Evolutionary conservation across 2,329 filamentous ascomycete species (phyloP).

Genomic region (Trichoderma koningii): DNA sequence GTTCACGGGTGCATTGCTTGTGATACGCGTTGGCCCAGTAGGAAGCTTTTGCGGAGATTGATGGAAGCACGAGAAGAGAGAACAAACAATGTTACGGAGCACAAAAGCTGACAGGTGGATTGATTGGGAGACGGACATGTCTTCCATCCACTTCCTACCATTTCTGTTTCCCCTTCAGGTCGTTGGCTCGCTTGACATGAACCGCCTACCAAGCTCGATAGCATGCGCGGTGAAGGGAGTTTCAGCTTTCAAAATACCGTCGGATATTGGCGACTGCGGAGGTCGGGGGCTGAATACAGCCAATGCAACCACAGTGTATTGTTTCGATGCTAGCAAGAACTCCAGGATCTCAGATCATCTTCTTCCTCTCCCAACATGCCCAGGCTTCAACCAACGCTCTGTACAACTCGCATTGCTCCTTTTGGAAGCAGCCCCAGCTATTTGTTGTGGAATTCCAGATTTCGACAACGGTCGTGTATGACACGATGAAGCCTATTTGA

Average conservation of each 20-base stretch:
- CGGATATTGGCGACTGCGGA: not conserved
- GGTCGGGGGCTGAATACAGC: not conserved
- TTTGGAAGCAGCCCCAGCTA: not conserved
- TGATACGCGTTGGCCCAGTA: not conserved
- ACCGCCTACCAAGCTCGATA: not conserved
- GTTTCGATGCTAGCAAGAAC: not conserved
- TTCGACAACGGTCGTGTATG: not conserved
- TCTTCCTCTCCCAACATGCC: not conserved
- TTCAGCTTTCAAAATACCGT: not conserved
- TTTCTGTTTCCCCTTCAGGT: not conserved
- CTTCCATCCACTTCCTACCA: too few species aligned
- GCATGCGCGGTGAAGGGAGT: not conserved
- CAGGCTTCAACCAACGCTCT: not conserved
- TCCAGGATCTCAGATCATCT: constrained; percentile 2
- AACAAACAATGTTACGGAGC: constrained; percentile 4
- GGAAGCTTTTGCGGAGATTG: not conserved
- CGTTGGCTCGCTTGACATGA: not conserved
- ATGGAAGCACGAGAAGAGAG: not conserved
- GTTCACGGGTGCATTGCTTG: not conserved
- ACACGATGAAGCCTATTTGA: not conserved
- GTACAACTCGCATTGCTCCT: not conserved
- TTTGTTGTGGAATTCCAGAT: not conserved
- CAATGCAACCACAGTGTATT: not conserved
- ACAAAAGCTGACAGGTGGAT: not conserved
- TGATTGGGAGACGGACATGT: not conserved